Percentiles rank a stretch among this genome's conserved stretches.
Evolutionary conservation across 2,329 filamentous ascomycete species (phyloP).

Genomic region (Grosmannia serpens): DNA sequence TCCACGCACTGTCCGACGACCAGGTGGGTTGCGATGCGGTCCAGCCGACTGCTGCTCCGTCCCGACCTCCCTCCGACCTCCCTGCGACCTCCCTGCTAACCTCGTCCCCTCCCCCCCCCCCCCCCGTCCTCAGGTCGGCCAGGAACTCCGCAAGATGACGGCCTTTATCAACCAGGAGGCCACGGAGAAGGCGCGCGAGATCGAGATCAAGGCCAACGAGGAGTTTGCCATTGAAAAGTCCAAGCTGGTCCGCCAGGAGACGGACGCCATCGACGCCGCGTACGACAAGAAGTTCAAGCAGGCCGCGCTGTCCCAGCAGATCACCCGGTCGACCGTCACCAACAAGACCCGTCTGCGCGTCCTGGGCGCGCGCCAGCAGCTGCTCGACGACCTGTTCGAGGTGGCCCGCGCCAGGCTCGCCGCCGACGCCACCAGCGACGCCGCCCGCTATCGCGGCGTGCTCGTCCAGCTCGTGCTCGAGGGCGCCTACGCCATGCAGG

Average conservation of each 20-base stretch:
- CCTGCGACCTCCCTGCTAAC: not conserved
- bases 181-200: slow-evolving; percentile 91
- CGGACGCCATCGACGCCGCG: slow-evolving; percentile 74
- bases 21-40: slow-evolving; percentile 51
- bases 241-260: slow-evolving; percentile 94
- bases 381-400: slow-evolving; percentile 86
- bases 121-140: slow-evolving; percentile 65
- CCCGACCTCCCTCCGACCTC: not conserved
- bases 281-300: slow-evolving; percentile 99
- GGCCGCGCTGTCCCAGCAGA: slow-evolving; percentile 96
- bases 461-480: slow-evolving; percentile 78
- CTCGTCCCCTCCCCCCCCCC: not conserved
- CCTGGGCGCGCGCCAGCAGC: slow-evolving; percentile 74
- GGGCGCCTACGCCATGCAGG: slow-evolving; percentile 77
- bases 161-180: slow-evolving; percentile 99
- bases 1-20: slow-evolving; percentile 93
- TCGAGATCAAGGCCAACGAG: slow-evolving; percentile 96
- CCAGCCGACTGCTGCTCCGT: not conserved
- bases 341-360: slow-evolving; percentile 94
- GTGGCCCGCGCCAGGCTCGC: slow-evolving; percentile 61
- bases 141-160: slow-evolving; percentile 99
- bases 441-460: slow-evolving; percentile 61
- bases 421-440: slow-evolving; percentile 51
- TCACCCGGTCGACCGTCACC: slow-evolving; percentile 87
- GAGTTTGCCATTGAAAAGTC: slow-evolving; percentile 99